Evolutionary conservation across 2,329 filamentous ascomycete genomes (phyloP).

Genomic region (Colletotrichum gloeosporioides): DNA sequence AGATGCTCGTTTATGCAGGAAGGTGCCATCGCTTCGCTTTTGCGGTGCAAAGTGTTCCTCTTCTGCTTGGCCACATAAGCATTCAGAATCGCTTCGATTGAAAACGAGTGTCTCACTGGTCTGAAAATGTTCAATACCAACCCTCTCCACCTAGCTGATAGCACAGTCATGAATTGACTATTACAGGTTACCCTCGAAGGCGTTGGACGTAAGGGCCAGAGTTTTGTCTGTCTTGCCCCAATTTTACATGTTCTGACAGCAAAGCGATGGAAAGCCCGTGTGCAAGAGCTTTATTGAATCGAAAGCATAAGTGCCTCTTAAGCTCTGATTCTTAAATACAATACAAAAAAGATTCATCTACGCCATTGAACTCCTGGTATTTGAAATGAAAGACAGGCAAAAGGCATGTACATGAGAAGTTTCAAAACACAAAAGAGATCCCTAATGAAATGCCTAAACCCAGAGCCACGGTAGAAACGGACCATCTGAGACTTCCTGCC

Average conservation of each 20-base stretch:
- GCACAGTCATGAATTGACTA: not conserved
- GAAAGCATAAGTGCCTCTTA: not conserved
- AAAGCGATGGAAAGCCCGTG: not conserved
- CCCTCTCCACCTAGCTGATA: not conserved
- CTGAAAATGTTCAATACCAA: not conserved
- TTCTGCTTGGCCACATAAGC: not conserved
- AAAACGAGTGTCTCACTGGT: not conserved
- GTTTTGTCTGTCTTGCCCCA: not conserved
- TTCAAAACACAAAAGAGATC: not conserved
- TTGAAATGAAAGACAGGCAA: not conserved
- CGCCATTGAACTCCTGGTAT: not conserved
- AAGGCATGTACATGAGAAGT: not conserved
- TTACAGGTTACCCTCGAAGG: not conserved
- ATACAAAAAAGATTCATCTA: not conserved
- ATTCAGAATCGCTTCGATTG: not conserved
- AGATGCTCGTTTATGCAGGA: not conserved
- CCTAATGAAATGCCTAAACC: not conserved
- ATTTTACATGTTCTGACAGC: not conserved
- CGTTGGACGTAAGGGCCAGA: not conserved
- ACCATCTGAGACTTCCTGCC: not conserved
- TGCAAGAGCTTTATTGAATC: not conserved
- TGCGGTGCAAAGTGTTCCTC: not conserved
- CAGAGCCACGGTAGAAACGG: not conserved
- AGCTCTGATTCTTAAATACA: not conserved
- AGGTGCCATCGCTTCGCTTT: not conserved